A percentile compares a stretch with the other conserved stretches of the same genome.
phyloP scores from a whole-genome alignment of 208 protist species.

The Tritrichomonas foetus region DNA sequence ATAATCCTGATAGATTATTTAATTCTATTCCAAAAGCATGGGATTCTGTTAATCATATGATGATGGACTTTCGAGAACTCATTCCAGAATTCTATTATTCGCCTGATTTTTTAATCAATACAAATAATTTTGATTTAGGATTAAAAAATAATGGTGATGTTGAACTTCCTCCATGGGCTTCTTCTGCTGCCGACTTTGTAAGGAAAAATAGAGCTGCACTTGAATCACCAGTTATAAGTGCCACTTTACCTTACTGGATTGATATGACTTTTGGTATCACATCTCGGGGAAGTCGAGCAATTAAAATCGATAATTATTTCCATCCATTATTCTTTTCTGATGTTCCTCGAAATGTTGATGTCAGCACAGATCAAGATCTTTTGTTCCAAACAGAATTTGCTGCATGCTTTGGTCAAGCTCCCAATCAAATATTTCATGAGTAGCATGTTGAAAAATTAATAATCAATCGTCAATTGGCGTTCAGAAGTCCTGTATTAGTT shows the following conservation, averaged over 20 bases:
- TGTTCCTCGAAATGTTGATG: background rate
- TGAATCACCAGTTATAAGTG: conserved; percentile 66
- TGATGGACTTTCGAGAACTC: conserved; percentile 52
- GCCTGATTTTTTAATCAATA: conserved; percentile 58
- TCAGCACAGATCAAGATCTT: background rate
- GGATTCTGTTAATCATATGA: background rate
- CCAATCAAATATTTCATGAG: background rate
- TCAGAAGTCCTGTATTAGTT: background rate
- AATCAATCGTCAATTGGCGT: background rate
- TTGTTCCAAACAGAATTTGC: background rate
- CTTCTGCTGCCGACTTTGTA: conserved; percentile 51
- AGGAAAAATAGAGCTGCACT: conserved; percentile 51
- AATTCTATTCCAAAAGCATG: conserved; percentile 28
- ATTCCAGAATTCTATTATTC: conserved; percentile 63
- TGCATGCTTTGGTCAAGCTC: conserved; percentile 26
- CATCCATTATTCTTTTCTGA: background rate
- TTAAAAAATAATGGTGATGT: conserved; percentile 45
- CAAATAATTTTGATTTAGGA: conserved; percentile 51
- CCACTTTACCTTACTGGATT: conserved; percentile 85
- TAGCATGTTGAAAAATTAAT: background rate
- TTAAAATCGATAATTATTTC: background rate
- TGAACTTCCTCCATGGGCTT: conserved; percentile 55
- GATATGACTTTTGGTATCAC: conserved; percentile 87
- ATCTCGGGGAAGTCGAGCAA: background rate
- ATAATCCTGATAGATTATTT: conserved; percentile 8